Percentiles rank a stretch among this genome's conserved stretches.
Conservation (phyloP, 1,284 basidiomycete species). For the Fomes fomentarius region DNA sequence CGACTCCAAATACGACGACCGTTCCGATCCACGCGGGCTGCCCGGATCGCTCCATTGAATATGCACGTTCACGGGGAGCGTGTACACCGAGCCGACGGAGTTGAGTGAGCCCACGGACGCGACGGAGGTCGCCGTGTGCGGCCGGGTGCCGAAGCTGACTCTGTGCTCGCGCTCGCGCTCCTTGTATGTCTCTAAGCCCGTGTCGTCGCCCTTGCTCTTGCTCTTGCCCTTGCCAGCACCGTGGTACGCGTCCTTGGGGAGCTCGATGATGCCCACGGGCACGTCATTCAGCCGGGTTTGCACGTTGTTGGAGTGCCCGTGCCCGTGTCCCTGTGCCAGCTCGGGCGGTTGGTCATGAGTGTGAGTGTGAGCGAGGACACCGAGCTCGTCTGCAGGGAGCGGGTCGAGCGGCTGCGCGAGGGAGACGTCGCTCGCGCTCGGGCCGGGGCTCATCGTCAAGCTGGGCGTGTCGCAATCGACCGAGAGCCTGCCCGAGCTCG, state of each 20-base stretch:
- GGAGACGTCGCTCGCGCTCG: constrained; percentile 15
- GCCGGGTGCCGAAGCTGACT: background rate
- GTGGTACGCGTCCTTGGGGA: no score
- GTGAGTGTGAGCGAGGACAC: constrained; percentile 6
- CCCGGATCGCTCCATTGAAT: background rate
- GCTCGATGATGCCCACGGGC: background rate
- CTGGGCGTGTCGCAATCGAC: constrained; percentile 22
- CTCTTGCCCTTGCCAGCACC: no score
- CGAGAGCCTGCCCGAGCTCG: constrained; percentile 7
- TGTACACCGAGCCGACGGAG: background rate
- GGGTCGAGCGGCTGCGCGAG: constrained; percentile 6
- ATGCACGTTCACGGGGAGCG: background rate
- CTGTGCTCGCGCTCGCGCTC: constrained; percentile 1
- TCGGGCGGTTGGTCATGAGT: background rate
- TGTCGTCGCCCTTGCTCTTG: no score
- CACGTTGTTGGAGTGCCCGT: constrained; percentile 1
- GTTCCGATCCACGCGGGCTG: constrained; percentile 1
- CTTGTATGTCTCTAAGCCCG: no score
- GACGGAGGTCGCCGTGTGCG: background rate
- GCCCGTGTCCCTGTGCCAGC: background rate
- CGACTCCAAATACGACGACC: background rate
- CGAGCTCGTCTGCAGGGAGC: constrained; percentile 1
- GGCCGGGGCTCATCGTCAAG: constrained; percentile 22
- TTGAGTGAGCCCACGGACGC: background rate
- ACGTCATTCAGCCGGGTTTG: background rate